Percentiles rank a stretch among this genome's conserved stretches.
These are phyloP conservation scores for Syzygium oleosum DNA, from an alignment of 345 rosid genomes.

Conservation along the genomic window DNA sequence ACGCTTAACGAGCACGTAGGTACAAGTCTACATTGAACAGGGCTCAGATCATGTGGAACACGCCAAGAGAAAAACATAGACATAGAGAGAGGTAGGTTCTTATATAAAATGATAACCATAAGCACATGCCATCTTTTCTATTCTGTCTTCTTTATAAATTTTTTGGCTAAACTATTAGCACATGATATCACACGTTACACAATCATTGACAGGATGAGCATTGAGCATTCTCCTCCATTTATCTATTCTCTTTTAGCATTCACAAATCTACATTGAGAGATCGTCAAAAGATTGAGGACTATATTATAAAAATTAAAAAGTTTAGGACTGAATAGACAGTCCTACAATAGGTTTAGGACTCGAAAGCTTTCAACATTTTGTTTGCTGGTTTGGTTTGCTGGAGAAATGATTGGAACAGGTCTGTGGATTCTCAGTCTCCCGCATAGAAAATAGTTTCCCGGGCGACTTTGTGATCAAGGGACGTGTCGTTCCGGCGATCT, in stretches of 20 bases:
- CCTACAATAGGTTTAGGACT: accelerated
- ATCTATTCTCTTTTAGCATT: background rate
- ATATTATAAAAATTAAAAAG: background rate
- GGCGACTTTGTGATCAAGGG: background rate
- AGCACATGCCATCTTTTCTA: background rate
- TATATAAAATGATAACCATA: background rate
- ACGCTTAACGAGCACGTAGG: background rate
- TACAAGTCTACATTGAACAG: background rate
- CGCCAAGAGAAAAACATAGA: background rate
- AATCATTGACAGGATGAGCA: background rate
- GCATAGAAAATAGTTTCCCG: background rate
- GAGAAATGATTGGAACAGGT: background rate
- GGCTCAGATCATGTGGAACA: background rate
- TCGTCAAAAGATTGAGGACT: background rate
- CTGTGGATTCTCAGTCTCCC: background rate
- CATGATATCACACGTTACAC: background rate
- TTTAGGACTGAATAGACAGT: background rate
- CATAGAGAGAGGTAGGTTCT: background rate
- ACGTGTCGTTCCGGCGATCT: background rate
- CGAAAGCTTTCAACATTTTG: background rate
- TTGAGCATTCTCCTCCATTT: background rate
- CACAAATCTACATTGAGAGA: background rate
- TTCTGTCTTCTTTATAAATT: background rate
- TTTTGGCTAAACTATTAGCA: background rate
- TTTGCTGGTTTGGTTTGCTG: background rate